Base-by-base conservation (phyloP, 2,329 filamentous ascomycete genomes). In the Xylaria sp. region DNA sequence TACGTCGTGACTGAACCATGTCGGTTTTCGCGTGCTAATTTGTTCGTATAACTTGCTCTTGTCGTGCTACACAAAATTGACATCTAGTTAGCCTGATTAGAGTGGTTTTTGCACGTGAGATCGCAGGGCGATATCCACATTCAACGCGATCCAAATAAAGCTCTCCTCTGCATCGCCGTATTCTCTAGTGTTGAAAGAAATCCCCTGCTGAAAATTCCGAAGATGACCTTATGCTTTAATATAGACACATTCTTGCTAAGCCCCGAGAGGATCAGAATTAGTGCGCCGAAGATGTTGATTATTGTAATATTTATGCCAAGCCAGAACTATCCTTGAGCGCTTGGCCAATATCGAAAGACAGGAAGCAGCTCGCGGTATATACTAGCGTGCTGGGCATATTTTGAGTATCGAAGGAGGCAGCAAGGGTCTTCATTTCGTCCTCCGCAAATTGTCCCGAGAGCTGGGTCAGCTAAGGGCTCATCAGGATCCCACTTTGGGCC, bases 21-120 rank as follows among this genome's bases (percentile, higher is more conserved):
- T 69, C 7, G 76, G 76, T 23, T 56, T 56, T 12, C 66, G 23
- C 0, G 72, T 63, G 15, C 74, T 71, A 77, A 56, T 74, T 71
- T 1, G 75, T 79, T 10, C 76, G 57, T 79, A 79, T 1, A 79
- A 59, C 51, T 75, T 77, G 48, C 72, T 78, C 51, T 76, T 77
- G 68, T 78, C 77, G 55, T 79, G 75, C 77, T 78, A 56, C 28
- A 60, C 46, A 33, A 10, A 56, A 49, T 58, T 48, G 15, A 18
- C 18, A 13, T 33, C 18, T 52, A 23, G 48, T 66, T 13, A 60
- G 48, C 20, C 43, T 33, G 18, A 52, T 49, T 23, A 43, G 3
- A 52, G 8, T 10, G 36, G 5, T 20, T 8, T 33, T 18, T 60
- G 4, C 46, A 9, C 5, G 28, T 51, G 25, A 15, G 46, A 31